Evolutionary conservation across 345 rosid species (phyloP).

Genomic region (Eucalyptus albens): DNA sequence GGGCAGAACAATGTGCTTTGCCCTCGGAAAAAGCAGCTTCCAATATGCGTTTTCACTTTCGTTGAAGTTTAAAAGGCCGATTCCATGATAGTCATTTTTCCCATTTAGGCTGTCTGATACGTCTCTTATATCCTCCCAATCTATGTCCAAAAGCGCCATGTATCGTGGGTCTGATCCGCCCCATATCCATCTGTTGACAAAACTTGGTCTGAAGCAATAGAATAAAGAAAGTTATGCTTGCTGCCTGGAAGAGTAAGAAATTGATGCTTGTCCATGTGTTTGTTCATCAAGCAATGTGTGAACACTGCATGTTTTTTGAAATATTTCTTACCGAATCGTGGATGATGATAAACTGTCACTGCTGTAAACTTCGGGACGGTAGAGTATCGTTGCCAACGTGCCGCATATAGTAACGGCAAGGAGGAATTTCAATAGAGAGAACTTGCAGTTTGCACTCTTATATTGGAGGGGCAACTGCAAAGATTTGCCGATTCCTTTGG

Average conservation of each 20-base stretch:
- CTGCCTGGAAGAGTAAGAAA: neutral
- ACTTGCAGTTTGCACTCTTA: conserved; percentile 47
- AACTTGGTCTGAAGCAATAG: conserved; percentile 9
- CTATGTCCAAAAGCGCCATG: conserved; percentile 32
- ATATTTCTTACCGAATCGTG: conserved; percentile 12
- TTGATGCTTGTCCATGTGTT: neutral
- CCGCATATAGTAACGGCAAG: conserved; percentile 44
- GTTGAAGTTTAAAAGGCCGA: conserved; percentile 77
- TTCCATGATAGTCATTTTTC: conserved; percentile 26
- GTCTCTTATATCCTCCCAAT: conserved; percentile 63
- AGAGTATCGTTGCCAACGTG: conserved; percentile 37
- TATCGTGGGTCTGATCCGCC: conserved; percentile 54
- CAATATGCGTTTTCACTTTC: conserved; percentile 43
- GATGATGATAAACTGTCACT: conserved; percentile 18
- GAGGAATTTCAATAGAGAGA: conserved; percentile 45
- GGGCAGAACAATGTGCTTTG: conserved; percentile 23
- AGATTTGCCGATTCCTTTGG: conserved; percentile 22
- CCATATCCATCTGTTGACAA: conserved; percentile 58
- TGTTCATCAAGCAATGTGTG: neutral
- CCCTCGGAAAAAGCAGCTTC: conserved; percentile 44
- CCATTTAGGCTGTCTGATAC: conserved; percentile 27
- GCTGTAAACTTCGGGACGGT: conserved; percentile 39
- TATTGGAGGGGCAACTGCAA: conserved; percentile 34
- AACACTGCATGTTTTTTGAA: neutral
- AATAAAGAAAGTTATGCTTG: neutral